These are phyloP conservation scores for Epichloe scottii DNA, from an alignment of 2,329 filamentous ascomycete genomes.

Conservation along the genomic window DNA sequence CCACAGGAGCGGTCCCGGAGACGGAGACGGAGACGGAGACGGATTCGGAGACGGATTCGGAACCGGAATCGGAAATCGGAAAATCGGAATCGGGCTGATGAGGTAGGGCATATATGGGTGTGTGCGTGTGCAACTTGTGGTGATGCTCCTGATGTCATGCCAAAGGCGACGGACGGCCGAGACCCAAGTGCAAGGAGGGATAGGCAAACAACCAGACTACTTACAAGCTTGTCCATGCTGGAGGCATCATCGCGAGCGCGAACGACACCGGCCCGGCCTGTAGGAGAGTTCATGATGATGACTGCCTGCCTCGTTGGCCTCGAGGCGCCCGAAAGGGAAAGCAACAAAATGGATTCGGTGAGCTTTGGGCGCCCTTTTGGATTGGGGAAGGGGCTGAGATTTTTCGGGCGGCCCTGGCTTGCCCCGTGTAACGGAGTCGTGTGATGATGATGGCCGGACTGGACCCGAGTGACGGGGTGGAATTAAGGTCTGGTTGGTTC, in stretches of 20 bases:
- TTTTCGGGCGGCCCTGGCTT: constrained; percentile 5
- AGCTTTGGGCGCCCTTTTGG: background rate
- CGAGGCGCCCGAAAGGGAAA: constrained; percentile 7
- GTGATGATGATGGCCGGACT: constrained; percentile 11
- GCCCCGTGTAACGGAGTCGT: constrained; percentile 9
- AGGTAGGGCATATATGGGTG: constrained; percentile 4
- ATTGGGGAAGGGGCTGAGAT: constrained; percentile 5
- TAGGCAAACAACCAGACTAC: constrained; percentile 14
- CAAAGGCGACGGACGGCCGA: background rate
- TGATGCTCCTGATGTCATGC: constrained; percentile 4
- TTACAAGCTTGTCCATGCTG: constrained; percentile 47
- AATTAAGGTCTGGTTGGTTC: constrained; percentile 4
- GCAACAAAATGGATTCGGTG: constrained; percentile 2
- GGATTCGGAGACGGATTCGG: too few relatives aligned
- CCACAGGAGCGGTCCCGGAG: background rate
- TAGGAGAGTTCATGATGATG: constrained; percentile 27
- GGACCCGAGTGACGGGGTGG: constrained; percentile 10
- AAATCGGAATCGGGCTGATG: background rate
- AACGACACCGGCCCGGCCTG: constrained; percentile 46
- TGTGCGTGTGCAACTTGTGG: constrained; percentile 3
- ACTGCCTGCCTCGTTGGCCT: constrained; percentile 8
- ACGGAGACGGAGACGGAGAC: too few relatives aligned
- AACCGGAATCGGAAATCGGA: too few relatives aligned
- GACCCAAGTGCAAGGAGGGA: constrained; percentile 4
- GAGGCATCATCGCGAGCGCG: constrained; percentile 38